These are phyloP conservation scores for Aspergillus cejpii DNA, from an alignment of 2,329 filamentous ascomycete genomes.

Conservation along the genomic window DNA sequence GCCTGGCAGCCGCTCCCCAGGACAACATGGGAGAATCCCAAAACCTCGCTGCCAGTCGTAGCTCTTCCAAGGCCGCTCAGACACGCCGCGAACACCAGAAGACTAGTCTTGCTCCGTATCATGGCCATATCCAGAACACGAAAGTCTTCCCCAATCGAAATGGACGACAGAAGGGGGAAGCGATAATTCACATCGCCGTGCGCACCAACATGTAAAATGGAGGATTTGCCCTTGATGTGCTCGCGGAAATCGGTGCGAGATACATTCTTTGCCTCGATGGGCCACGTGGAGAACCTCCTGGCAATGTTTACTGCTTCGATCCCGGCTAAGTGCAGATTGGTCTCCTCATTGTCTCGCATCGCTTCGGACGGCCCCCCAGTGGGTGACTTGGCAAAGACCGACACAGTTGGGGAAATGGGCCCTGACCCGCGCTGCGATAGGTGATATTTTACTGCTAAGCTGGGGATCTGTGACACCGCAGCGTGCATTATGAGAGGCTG, in stretches of 20 bases:
- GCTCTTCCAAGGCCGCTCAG: slow-evolving; percentile 21
- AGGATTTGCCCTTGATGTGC: slow-evolving; percentile 16
- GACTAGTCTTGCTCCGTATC: slow-evolving; percentile 16
- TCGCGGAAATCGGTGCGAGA: slow-evolving; percentile 18
- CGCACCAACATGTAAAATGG: slow-evolving; percentile 22
- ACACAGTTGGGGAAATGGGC: slow-evolving; percentile 15
- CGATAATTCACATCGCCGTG: slow-evolving; percentile 18
- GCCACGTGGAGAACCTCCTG: slow-evolving; percentile 21
- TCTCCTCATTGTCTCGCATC: slow-evolving; percentile 10
- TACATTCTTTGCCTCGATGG: slow-evolving; percentile 21
- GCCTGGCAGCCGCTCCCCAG: slow-evolving; percentile 23
- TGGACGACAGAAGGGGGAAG: slow-evolving; percentile 21
- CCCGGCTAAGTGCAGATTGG: slow-evolving; percentile 20
- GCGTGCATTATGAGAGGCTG: slow-evolving; percentile 18
- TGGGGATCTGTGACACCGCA: slow-evolving; percentile 20
- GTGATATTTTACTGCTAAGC: slow-evolving; percentile 19
- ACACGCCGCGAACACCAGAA: slow-evolving; percentile 24
- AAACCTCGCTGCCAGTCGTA: slow-evolving; percentile 19
- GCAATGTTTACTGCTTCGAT: slow-evolving; percentile 24
- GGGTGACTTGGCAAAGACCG: slow-evolving; percentile 20
- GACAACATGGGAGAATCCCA: slow-evolving; percentile 24
- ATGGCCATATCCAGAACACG: slow-evolving; percentile 22
- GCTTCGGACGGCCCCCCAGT: slow-evolving; percentile 1
- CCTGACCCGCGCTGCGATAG: slow-evolving; percentile 15
- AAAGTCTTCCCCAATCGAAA: slow-evolving; percentile 23